Percentiles rank a stretch among this genome's conserved stretches.
phyloP scores from a whole-genome alignment of 2,329 filamentous ascomycete genomes.

The Tolypocladium tundrense region DNA sequence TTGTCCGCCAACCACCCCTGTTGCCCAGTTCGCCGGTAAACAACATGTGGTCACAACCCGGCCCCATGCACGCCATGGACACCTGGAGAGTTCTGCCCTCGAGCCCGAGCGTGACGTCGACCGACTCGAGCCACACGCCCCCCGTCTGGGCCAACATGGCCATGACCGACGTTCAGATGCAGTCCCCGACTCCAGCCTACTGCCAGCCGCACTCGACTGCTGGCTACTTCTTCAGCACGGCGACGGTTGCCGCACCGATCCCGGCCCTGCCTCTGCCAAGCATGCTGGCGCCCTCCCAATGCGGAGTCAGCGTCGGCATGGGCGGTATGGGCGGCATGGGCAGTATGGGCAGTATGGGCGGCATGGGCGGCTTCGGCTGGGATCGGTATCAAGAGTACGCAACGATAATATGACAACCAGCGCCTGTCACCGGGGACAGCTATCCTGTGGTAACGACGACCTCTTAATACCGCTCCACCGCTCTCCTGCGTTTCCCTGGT shows the following conservation, averaged over 20 bases:
- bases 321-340: constrained; percentile 17
- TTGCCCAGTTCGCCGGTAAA: constrained; percentile 72
- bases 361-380: constrained; percentile 59
- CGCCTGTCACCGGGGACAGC: constrained; percentile 33
- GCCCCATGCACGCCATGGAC: constrained; percentile 62
- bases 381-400: constrained; percentile 77
- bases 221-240: constrained; percentile 69
- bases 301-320: constrained; percentile 68
- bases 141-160: constrained; percentile 73
- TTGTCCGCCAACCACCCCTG: constrained; percentile 75
- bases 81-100: constrained; percentile 87
- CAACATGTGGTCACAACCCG: constrained; percentile 72
- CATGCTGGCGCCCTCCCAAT: constrained; percentile 68
- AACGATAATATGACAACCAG: constrained; percentile 73
- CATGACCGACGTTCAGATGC: constrained; percentile 62
- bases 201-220: constrained; percentile 63
- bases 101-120: constrained; percentile 66
- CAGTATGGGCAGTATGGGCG: constrained; percentile 23
- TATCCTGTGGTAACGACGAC: constrained; percentile 39
- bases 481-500: constrained; percentile 3
- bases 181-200: constrained; percentile 71
- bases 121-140: constrained; percentile 52
- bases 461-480: constrained; percentile 25
- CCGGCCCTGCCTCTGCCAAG: constrained; percentile 74
- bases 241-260: constrained; percentile 63